Percentiles rank a stretch among this genome's conserved stretches.
Evolutionary conservation across 345 rosid species (phyloP).

Genomic region (Melaleuca alternifolia): DNA sequence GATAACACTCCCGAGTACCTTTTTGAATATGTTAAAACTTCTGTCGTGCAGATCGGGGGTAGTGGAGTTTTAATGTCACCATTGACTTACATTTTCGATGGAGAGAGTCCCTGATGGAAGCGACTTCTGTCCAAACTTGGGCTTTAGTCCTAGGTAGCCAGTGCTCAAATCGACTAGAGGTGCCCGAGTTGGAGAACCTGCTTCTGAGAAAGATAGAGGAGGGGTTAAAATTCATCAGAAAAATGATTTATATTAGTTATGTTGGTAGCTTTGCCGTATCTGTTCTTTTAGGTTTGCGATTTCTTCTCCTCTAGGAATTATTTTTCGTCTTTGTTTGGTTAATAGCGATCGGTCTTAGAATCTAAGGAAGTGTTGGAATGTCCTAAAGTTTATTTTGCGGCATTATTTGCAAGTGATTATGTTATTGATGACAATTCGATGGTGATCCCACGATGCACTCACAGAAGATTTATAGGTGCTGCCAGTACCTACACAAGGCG

Average conservation of each 20-base stretch:
- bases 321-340: not conserved
- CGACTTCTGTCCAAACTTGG: constrained; percentile 57
- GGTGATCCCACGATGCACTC: not conserved
- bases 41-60: constrained; percentile 61
- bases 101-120: constrained; percentile 89
- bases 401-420: not conserved
- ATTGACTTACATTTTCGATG: constrained; percentile 87
- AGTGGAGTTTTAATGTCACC: constrained; percentile 79
- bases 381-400: not conserved
- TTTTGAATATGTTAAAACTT: not conserved
- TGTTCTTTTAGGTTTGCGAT: not conserved
- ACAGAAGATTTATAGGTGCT: not conserved
- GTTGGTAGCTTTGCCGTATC: not conserved
- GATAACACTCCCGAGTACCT: too few relatives aligned
- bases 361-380: not conserved
- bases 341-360: not conserved
- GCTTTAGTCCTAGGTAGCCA: constrained; percentile 1
- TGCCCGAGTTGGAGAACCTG: not conserved
- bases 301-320: not conserved
- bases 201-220: not conserved
- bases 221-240: not conserved
- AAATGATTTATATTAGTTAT: not conserved
- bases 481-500: not conserved
- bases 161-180: not conserved
- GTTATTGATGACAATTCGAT: not conserved